A percentile compares a stretch with the other conserved stretches of the same genome.
Evolutionary conservation across 148 eudicot genomes (phyloP).

Genomic region (Polygonum aviculare): DNA sequence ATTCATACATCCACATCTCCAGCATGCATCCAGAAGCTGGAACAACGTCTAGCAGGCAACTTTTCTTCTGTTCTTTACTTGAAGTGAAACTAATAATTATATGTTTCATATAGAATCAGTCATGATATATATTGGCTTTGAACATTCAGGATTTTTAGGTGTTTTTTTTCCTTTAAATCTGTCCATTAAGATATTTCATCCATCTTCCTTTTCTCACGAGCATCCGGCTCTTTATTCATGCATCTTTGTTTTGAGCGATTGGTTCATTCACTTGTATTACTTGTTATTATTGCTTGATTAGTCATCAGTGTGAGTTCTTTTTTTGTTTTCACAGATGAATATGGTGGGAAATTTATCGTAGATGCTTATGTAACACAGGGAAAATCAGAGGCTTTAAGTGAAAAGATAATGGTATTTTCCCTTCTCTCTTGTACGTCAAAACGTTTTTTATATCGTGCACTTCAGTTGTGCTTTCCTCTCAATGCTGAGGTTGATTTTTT

Average conservation of each 20-base stretch:
- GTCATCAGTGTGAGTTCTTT: neutral
- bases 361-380: constrained; percentile 54
- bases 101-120: constrained; percentile 2
- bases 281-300: neutral
- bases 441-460: neutral
- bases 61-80: neutral
- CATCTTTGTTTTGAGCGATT: neutral
- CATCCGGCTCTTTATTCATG: neutral
- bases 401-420: constrained; percentile 56
- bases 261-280: neutral
- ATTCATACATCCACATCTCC: constrained; percentile 41
- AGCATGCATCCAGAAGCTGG: constrained; percentile 54
- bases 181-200: neutral
- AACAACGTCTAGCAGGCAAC: constrained; percentile 55
- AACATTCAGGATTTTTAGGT: neutral
- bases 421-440: neutral
- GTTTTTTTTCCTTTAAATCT: neutral
- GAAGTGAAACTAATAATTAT: neutral
- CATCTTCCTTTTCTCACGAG: neutral
- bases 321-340: constrained; percentile 37
- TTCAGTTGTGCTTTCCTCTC: neutral
- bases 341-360: constrained; percentile 39
- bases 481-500: neutral
- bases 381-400: constrained; percentile 45
- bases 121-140: neutral